phyloP scores from a whole-genome alignment of 371 early-diverging fungal species.

The Capillidium rhysosporum region DNA sequence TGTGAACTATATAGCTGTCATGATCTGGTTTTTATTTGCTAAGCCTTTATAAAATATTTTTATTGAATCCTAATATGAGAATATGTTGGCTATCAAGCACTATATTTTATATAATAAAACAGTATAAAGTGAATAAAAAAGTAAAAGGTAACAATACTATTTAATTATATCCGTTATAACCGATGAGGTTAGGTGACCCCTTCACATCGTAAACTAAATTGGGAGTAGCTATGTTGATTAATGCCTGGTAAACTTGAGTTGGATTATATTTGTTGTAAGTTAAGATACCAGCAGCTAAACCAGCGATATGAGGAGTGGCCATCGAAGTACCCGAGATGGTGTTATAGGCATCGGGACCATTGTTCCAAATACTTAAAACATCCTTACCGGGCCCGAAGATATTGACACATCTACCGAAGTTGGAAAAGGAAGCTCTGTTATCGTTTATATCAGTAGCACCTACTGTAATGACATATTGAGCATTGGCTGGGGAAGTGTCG shows the following conservation, averaged over 20 bases:
- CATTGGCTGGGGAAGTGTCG: constrained; percentile 36
- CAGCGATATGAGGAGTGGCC: constrained; percentile 71
- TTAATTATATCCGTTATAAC: too few species aligned
- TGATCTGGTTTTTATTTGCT: too few species aligned
- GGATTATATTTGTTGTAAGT: background rate
- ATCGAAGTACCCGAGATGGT: constrained; percentile 54
- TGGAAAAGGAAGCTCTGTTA: constrained; percentile 20
- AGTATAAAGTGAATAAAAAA: too few species aligned
- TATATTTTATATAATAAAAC: too few species aligned
- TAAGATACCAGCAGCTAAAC: constrained; percentile 35
- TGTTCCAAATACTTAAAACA: constrained; percentile 19
- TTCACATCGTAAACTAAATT: background rate
- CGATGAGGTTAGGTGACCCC: too few species aligned
- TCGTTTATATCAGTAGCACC: constrained; percentile 37
- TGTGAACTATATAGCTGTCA: too few species aligned
- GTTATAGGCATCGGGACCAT: constrained; percentile 13
- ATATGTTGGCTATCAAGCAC: too few species aligned
- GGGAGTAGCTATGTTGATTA: background rate
- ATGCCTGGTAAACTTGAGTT: background rate
- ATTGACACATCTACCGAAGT: constrained; percentile 49
- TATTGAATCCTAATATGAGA: too few species aligned
- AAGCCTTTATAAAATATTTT: too few species aligned
- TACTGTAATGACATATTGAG: constrained; percentile 35
- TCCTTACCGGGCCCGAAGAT: constrained; percentile 29
- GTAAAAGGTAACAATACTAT: too few species aligned